phyloP scores from a whole-genome alignment of 2,329 filamentous ascomycete genomes.

The Pseudogymnoascus pannorum region DNA sequence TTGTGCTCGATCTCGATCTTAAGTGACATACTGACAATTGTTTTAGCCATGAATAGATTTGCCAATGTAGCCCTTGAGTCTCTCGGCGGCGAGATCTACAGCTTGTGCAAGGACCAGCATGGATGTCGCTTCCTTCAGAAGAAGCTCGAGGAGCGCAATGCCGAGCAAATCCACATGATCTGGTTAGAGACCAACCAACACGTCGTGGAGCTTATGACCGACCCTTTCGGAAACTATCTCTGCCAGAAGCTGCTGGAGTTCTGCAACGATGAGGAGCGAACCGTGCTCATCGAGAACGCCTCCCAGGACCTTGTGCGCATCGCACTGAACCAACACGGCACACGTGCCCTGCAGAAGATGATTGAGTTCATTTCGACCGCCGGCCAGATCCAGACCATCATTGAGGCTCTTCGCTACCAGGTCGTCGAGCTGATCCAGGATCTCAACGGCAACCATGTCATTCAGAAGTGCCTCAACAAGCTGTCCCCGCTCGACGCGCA shows the following conservation, averaged over 20 bases:
- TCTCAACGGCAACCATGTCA: conserved; percentile 96
- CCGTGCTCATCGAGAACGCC: conserved; percentile 83
- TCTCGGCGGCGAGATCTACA: conserved; percentile 76
- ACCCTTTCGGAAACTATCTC: conserved; percentile 98
- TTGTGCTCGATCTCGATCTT: not conserved
- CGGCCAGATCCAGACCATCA: conserved; percentile 81
- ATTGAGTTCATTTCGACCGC: conserved; percentile 89
- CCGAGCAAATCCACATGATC: conserved; percentile 82
- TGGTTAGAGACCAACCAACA: conserved; percentile 90
- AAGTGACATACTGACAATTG: conserved; percentile 15
- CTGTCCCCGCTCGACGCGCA: conserved; percentile 76
- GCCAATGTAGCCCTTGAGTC: conserved; percentile 75
- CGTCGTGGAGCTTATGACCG: conserved; percentile 96
- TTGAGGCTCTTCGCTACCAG: conserved; percentile 69
- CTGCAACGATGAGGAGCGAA: conserved; percentile 91
- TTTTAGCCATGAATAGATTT: conserved; percentile 65
- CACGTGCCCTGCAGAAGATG: conserved; percentile 96
- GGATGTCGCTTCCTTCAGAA: conserved; percentile 95
- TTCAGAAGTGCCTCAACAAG: conserved; percentile 98
- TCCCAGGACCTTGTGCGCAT: conserved; percentile 83
- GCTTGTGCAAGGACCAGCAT: conserved; percentile 94
- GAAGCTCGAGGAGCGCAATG: conserved; percentile 84
- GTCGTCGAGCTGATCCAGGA: conserved; percentile 96
- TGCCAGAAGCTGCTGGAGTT: conserved; percentile 97
- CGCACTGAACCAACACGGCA: conserved; percentile 94